These are phyloP conservation scores for Chrysanthemum lavandulifolium DNA, from an alignment of 129 eudicot genomes.

Conservation along the genomic window DNA sequence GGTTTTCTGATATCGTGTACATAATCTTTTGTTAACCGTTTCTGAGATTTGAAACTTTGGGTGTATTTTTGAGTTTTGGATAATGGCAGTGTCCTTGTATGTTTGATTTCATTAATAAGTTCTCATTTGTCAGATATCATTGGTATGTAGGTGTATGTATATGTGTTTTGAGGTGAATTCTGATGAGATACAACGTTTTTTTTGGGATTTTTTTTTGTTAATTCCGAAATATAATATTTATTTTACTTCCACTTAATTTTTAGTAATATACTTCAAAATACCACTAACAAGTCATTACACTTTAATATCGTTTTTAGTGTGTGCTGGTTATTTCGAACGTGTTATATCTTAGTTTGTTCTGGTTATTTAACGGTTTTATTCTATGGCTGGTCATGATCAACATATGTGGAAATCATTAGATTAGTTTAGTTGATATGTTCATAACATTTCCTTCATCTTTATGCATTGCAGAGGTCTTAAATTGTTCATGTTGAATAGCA, in stretches of 20 bases:
- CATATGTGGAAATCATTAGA: not conserved
- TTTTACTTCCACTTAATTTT: no score
- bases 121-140: not conserved
- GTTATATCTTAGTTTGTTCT: no score
- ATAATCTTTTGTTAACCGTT: not conserved
- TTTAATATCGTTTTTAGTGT: no score
- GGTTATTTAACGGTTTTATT: no score
- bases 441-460: not conserved
- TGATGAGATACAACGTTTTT: not conserved
- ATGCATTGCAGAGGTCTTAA: slow-evolving; percentile 14
- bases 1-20: not conserved
- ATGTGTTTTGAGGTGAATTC: no score
- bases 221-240: not conserved
- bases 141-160: no score
- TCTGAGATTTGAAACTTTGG: not conserved
- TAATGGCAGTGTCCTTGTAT: not conserved
- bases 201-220: not conserved
- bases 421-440: not conserved
- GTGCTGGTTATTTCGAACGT: no score
- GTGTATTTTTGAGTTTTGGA: not conserved
- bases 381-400: no score
- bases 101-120: not conserved
- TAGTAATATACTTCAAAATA: no score
- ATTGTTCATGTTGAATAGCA: slow-evolving; percentile 20
- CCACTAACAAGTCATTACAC: no score